These are phyloP conservation scores for Suillus placidus DNA, from an alignment of 768 basidiomycete genomes.

Conservation along the genomic window DNA sequence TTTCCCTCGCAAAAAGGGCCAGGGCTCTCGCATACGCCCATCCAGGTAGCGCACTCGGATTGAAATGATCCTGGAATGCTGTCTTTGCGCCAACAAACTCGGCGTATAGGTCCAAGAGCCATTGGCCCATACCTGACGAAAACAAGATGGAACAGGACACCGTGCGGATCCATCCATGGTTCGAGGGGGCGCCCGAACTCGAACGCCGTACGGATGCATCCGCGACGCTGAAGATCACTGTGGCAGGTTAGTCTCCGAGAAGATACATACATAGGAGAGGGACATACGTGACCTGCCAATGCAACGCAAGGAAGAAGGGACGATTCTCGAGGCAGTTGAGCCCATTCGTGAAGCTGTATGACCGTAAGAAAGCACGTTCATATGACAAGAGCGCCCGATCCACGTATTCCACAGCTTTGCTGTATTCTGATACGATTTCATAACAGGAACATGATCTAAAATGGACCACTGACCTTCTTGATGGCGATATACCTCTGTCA, in stretches of 20 bases:
- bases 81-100: slow-evolving; percentile 19
- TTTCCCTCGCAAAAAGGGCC: slow-evolving; percentile 57
- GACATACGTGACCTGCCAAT: slow-evolving; percentile 77
- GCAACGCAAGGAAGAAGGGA: slow-evolving; percentile 87
- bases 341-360: slow-evolving; percentile 84
- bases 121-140: slow-evolving; percentile 79
- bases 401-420: slow-evolving; percentile 84
- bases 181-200: slow-evolving; percentile 90
- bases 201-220: slow-evolving; percentile 87
- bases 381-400: slow-evolving; percentile 93
- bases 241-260: slow-evolving; percentile 5
- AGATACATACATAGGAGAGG: background rate
- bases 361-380: slow-evolving; percentile 85
- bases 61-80: slow-evolving; percentile 31
- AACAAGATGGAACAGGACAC: slow-evolving; percentile 80
- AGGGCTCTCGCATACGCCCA: slow-evolving; percentile 76
- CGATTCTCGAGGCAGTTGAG: slow-evolving; percentile 86
- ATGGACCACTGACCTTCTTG: slow-evolving; percentile 69
- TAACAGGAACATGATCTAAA: slow-evolving; percentile 1
- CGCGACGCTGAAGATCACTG: slow-evolving; percentile 86
- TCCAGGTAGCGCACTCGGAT: slow-evolving; percentile 72
- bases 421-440: slow-evolving; percentile 59
- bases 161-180: slow-evolving; percentile 88
- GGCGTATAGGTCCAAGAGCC: slow-evolving; percentile 71
- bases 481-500: slow-evolving; percentile 83